Conservation (phyloP, 2,329 filamentous ascomycete species). For the Penicillium sp. region DNA sequence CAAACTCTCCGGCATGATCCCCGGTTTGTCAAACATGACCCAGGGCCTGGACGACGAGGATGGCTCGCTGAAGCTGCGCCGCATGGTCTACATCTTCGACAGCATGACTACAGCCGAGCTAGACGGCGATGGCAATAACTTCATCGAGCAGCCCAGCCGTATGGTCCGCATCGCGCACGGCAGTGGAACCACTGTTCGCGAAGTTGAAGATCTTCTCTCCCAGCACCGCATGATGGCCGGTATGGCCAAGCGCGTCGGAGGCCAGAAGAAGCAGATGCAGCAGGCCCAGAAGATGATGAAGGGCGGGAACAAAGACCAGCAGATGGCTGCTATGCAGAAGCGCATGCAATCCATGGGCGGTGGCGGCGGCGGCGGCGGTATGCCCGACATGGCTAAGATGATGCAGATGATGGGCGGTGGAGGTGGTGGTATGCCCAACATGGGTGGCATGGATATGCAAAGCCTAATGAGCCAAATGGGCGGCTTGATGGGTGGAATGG, state of each 20-base stretch:
- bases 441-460: constrained; percentile 62
- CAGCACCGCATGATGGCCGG: constrained; percentile 98
- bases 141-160: constrained; percentile 86
- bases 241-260: constrained; percentile 99
- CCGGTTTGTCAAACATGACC: constrained; percentile 90
- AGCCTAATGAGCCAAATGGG: constrained; percentile 78
- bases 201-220: constrained; percentile 95
- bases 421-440: constrained; percentile 66
- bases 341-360: constrained; percentile 90
- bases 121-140: constrained; percentile 91
- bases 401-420: constrained; percentile 85
- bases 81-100: constrained; percentile 99
- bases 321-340: constrained; percentile 97
- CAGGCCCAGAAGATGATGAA: constrained; percentile 88
- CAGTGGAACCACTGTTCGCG: constrained; percentile 84
- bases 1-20: constrained; percentile 99
- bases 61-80: constrained; percentile 86
- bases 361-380: constrained; percentile 64
- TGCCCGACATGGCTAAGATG: constrained; percentile 90
- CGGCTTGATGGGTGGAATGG: constrained; percentile 57
- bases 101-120: constrained; percentile 97
- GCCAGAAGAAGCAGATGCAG: constrained; percentile 97
- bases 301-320: constrained; percentile 86
- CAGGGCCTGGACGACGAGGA: constrained; percentile 96
- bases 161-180: constrained; percentile 91